Conservation (phyloP, 2,329 filamentous ascomycete genomes). For the Penicillium sp. region DNA sequence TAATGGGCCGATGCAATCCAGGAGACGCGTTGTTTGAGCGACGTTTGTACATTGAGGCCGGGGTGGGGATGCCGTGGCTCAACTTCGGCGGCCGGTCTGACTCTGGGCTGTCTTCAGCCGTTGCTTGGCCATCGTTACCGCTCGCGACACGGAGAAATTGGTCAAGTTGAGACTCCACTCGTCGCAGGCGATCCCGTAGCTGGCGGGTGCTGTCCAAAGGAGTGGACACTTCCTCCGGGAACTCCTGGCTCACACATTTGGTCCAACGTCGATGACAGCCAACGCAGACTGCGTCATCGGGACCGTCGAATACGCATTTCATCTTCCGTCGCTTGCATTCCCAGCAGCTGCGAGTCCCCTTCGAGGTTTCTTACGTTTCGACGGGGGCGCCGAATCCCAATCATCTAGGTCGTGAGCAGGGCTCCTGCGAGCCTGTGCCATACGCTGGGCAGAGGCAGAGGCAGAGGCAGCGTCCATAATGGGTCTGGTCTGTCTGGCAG, state of each 20-base stretch:
- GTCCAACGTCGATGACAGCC: conserved; percentile 20
- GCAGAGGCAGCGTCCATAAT: too few relatives aligned
- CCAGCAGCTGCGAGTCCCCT: conserved; percentile 15
- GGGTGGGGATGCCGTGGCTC: conserved; percentile 21
- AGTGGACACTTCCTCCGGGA: conserved; percentile 38
- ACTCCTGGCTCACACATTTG: conserved; percentile 56
- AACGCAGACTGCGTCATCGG: too few relatives aligned
- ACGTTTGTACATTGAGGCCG: background rate
- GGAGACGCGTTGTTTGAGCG: too few relatives aligned
- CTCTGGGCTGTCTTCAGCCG: too few relatives aligned
- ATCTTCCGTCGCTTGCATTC: conserved; percentile 15
- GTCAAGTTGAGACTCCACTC: conserved; percentile 19
- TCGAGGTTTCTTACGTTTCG: conserved; percentile 12
- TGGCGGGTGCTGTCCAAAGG: conserved; percentile 9
- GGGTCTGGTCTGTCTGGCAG: background rate
- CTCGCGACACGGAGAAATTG: too few relatives aligned
- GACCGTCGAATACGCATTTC: conserved; percentile 17
- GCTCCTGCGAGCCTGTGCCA: too few relatives aligned
- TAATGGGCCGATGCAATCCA: background rate
- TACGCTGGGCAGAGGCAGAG: background rate
- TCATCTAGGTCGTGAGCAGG: background rate
- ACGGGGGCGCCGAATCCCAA: background rate
- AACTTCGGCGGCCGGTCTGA: too few relatives aligned
- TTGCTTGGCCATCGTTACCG: too few relatives aligned
- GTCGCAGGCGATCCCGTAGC: conserved; percentile 4